Base-by-base conservation (phyloP, 768 basidiomycete species). In the Zangia roseola region DNA sequence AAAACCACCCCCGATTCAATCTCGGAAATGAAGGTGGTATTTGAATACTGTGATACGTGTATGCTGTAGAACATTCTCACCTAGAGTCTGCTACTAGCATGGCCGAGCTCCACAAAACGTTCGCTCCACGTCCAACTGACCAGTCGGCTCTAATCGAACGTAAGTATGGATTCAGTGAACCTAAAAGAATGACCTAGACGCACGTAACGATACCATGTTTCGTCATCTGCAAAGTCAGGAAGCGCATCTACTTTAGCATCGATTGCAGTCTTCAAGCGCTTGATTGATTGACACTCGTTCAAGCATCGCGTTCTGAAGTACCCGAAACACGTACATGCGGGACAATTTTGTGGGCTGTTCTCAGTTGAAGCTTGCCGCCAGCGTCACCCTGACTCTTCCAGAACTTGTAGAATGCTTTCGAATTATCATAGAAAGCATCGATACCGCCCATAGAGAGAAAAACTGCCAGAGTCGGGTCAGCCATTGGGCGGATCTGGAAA, bases 391-490 rank as follows among this genome's bases (percentile, higher is more conserved):
- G 58, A 33, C 59, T 53, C 34, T 57, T 60, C 52, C 74, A 60
- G 56, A 66, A 75, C 39, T 54, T 50, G 24, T 51, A 45, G 49
- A 77, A 78, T 3, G 69, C 54, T 33, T 55, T 47, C 8, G 69
- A 76, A 41, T 60, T 71, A 28, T 77, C 76, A 47, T 74, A 65
- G 14, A 71, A 40, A 6, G 52, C 49, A 12, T 64, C 55, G 1
- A 54, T 21, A n/a, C 48, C 49, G 20, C 31, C 3, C 55, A 53
- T 39, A 17, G 55, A 34, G 6, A 63, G 43, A 30, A 28, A 53
- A 3, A 42, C 1, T 6, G 46, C 26, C 12, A 46, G 40, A 16
- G 0, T 40, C n/a, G 31, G 47, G 26, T 57, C 51, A 25, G 20
- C 40, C 7, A 4, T 4, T 5, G 17, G 19, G 37, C 17, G 58